Conservation (phyloP, 2,329 filamentous ascomycete species). For the Pseudocercospora ulei region DNA sequence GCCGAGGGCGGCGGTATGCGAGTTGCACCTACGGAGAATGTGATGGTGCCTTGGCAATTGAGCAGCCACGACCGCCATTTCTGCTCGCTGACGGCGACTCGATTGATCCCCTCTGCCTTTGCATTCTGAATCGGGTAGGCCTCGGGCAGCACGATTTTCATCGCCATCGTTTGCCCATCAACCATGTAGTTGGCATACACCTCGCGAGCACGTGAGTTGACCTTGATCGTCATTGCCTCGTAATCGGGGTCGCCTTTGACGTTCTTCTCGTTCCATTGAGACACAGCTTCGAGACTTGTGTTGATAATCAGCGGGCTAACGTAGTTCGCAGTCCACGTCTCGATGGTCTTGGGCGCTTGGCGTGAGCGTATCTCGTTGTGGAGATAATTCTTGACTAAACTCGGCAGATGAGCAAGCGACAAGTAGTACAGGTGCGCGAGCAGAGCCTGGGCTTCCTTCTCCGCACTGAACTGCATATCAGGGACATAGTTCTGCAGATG, state of each 20-base stretch:
- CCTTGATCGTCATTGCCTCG: constrained; percentile 56
- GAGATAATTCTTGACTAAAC: constrained; percentile 74
- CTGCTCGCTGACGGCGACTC: constrained; percentile 78
- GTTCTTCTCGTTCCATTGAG: constrained; percentile 51
- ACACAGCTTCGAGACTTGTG: constrained; percentile 57
- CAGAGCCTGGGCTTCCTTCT: constrained; percentile 71
- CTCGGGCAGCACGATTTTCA: constrained; percentile 68
- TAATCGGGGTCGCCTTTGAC: constrained; percentile 37
- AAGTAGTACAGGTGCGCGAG: constrained; percentile 80
- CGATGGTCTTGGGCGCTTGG: constrained; percentile 68
- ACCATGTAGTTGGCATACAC: constrained; percentile 76
- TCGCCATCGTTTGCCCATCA: constrained; percentile 74
- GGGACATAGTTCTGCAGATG: constrained; percentile 57
- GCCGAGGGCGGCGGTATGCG: background rate
- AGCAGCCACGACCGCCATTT: constrained; percentile 90
- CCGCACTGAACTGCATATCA: constrained; percentile 48
- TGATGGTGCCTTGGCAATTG: constrained; percentile 83
- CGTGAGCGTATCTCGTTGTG: constrained; percentile 62
- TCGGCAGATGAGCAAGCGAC: constrained; percentile 64
- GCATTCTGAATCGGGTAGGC: constrained; percentile 76
- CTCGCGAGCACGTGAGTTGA: constrained; percentile 61
- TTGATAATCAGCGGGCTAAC: constrained; percentile 63
- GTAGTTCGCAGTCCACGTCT: constrained; percentile 72
- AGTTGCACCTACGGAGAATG: constrained; percentile 56
- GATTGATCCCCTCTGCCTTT: constrained; percentile 63